Evolutionary conservation across 805 yeast genomes (phyloP).

Genomic region (Saccharomycopsis capsularis): DNA sequence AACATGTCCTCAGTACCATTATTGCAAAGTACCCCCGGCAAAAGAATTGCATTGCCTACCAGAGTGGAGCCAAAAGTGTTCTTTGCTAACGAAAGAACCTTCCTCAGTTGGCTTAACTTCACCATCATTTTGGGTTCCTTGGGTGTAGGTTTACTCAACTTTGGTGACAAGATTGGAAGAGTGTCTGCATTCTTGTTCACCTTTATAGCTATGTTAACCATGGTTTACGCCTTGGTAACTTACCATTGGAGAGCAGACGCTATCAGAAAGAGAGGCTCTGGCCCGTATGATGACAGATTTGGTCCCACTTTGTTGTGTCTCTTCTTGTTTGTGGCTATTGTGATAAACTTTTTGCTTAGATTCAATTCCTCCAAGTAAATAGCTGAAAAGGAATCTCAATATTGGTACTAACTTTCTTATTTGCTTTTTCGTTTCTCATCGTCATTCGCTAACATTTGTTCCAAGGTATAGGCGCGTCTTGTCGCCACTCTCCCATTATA

Average conservation of each 20-base stretch:
- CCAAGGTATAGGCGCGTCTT: too few species aligned
- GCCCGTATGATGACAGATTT: slow-evolving; percentile 98
- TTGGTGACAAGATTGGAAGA: slow-evolving; percentile 91
- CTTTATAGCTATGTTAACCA: slow-evolving; percentile 93
- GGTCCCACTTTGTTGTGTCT: slow-evolving; percentile 98
- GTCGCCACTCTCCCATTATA: too few species aligned
- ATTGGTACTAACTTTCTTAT: too few species aligned
- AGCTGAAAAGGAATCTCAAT: too few species aligned
- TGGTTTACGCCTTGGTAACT: slow-evolving; percentile 91
- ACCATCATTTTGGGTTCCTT: slow-evolving; percentile 97
- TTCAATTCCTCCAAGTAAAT: slow-evolving; percentile 39
- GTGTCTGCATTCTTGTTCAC: slow-evolving; percentile 93
- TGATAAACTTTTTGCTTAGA: slow-evolving; percentile 85
- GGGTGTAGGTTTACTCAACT: slow-evolving; percentile 91
- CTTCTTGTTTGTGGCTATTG: slow-evolving; percentile 87
- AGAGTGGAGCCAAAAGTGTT: slow-evolving; percentile 98
- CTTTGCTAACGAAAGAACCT: slow-evolving; percentile 98
- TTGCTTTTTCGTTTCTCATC: too few species aligned
- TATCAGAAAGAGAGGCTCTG: slow-evolving; percentile 93
- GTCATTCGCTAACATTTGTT: too few species aligned
- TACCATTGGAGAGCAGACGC: slow-evolving; percentile 99
- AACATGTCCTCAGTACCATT: slow-evolving; percentile 65
- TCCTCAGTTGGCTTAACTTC: slow-evolving; percentile 95
- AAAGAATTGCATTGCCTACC: slow-evolving; percentile 95
- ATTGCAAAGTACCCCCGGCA: slow-evolving; percentile 68